phyloP scores from a whole-genome alignment of 2,329 filamentous ascomycete species.

The Alternaria solani region DNA sequence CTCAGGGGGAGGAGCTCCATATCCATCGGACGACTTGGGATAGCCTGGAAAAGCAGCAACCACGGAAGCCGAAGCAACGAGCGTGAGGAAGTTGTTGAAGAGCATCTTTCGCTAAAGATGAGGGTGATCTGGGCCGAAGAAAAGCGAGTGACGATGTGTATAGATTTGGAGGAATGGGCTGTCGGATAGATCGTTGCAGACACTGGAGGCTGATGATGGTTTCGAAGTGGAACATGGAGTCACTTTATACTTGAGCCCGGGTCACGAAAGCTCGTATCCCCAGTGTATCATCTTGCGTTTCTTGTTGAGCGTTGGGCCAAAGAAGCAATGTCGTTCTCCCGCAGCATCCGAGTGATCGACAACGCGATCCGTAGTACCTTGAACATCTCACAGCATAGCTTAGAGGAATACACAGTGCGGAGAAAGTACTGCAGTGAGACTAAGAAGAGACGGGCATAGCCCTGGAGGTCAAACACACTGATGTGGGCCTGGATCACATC shows the following conservation, averaged over 20 bases:
- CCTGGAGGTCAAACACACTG: background rate
- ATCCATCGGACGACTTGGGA: background rate
- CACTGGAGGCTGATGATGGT: slow-evolving; percentile 7
- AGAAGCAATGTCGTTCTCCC: slow-evolving; percentile 12
- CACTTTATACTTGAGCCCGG: slow-evolving; percentile 22
- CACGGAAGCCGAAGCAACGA: slow-evolving; percentile 28
- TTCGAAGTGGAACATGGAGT: slow-evolving; percentile 3
- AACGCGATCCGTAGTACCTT: slow-evolving; percentile 12
- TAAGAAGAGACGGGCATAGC: background rate
- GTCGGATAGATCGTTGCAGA: slow-evolving; percentile 10
- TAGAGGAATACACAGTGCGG: background rate
- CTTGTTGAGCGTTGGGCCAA: slow-evolving; percentile 10
- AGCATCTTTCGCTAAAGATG: slow-evolving; percentile 24
- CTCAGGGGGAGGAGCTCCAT: slow-evolving; percentile 3
- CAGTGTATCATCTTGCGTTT: background rate
- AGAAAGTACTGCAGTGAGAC: background rate
- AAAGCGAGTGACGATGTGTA: background rate
- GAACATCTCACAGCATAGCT: slow-evolving; percentile 1
- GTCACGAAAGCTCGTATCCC: background rate
- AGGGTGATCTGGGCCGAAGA: background rate
- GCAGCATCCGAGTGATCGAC: slow-evolving; percentile 1
- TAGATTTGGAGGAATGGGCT: background rate
- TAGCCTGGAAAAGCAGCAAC: slow-evolving; percentile 24
- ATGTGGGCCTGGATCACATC: slow-evolving; percentile 12
- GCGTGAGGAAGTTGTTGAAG: slow-evolving; percentile 22